These are phyloP conservation scores for Phytophthora ramorum DNA, from an alignment of 352 stramenopile species.

Conservation along the genomic window DNA sequence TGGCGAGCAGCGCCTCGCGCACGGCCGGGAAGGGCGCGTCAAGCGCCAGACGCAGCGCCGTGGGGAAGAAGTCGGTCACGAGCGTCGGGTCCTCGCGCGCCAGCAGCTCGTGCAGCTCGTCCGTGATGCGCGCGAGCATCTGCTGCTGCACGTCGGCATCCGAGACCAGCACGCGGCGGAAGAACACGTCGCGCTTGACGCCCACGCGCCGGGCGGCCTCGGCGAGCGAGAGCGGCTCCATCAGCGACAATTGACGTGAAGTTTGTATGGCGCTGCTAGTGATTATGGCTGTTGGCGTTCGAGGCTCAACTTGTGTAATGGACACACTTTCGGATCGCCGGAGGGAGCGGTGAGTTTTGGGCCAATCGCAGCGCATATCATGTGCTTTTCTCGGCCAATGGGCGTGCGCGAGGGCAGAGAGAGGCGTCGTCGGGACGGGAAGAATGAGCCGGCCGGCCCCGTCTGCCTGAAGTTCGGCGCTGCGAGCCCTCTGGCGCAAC, in stretches of 20 bases:
- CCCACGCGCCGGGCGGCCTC: constrained; percentile 61
- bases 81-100: constrained; percentile 44
- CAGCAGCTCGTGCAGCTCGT: constrained; percentile 68
- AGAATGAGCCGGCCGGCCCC: constrained; percentile 11
- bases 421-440: constrained; percentile 5
- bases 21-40: constrained; percentile 76
- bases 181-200: constrained; percentile 84
- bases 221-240: constrained; percentile 42
- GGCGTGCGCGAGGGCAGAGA: constrained; percentile 15
- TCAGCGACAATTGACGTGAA: constrained; percentile 30
- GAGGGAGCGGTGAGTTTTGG: constrained; percentile 1
- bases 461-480: constrained; percentile 37
- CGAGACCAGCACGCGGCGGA: constrained; percentile 76
- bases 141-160: constrained; percentile 67
- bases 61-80: constrained; percentile 76
- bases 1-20: constrained; percentile 53
- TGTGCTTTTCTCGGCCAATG: constrained; percentile 20
- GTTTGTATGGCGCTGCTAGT: constrained; percentile 24
- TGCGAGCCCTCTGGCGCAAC: constrained; percentile 28
- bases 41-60: constrained; percentile 63
- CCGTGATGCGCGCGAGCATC: constrained; percentile 58
- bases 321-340: constrained; percentile 44
- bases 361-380: background rate
- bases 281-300: constrained; percentile 9
- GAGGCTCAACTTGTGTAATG: constrained; percentile 51